phyloP scores from a whole-genome alignment of 2,329 filamentous ascomycete species.

The Aspergillus tubingensis region DNA sequence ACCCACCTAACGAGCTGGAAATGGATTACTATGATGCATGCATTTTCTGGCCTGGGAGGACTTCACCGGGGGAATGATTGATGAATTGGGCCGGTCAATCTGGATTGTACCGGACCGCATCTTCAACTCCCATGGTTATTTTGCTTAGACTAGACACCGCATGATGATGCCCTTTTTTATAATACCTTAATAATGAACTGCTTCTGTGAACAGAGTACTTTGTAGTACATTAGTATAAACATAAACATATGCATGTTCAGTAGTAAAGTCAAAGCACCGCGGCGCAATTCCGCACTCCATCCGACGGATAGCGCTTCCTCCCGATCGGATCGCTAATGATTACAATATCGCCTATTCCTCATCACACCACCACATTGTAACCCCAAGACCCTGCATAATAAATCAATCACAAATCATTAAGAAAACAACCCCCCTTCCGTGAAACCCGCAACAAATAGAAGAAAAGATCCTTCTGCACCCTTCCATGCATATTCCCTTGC shows the following conservation, averaged over 20 bases:
- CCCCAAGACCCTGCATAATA: neutral
- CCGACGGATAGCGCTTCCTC: constrained; percentile 2
- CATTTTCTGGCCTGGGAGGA: neutral
- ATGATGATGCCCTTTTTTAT: neutral
- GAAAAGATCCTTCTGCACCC: neutral
- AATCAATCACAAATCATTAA: neutral
- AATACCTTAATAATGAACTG: neutral
- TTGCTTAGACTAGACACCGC: neutral
- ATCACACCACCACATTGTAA: neutral
- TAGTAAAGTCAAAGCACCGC: neutral
- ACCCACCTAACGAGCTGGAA: constrained; percentile 2
- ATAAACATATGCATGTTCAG: too few species aligned
- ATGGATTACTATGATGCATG: neutral
- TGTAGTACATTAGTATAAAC: too few species aligned
- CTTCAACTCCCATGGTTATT: neutral
- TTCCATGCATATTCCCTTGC: neutral
- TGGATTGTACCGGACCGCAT: neutral
- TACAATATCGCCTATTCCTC: neutral
- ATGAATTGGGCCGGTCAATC: neutral
- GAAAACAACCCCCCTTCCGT: too few species aligned
- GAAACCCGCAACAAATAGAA: too few species aligned
- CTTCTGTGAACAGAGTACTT: too few species aligned
- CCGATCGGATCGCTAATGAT: constrained; percentile 7
- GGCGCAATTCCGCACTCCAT: constrained; percentile 4
- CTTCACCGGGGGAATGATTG: neutral